These are phyloP conservation scores for Bimuria novae-zelandiae DNA, from an alignment of 2,329 filamentous ascomycete genomes.

Conservation along the genomic window DNA sequence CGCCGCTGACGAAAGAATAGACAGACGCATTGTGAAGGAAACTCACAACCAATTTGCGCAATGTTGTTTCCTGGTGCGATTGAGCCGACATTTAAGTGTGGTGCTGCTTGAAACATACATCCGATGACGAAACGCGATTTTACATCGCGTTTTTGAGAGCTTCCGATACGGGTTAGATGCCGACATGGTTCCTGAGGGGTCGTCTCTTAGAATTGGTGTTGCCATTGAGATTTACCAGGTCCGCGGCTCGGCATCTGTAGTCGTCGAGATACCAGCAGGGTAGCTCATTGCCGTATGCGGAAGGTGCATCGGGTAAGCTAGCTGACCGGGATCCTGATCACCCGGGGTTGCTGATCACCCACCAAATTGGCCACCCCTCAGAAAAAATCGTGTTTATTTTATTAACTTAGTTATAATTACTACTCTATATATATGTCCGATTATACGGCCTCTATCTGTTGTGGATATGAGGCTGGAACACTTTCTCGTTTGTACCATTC, in stretches of 20 bases:
- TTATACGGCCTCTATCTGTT: too few relatives aligned
- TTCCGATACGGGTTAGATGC: conserved; percentile 35
- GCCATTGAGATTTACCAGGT: conserved; percentile 12
- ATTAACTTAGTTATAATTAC: too few relatives aligned
- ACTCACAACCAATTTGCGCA: too few relatives aligned
- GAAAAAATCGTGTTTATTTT: too few relatives aligned
- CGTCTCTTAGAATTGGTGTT: conserved; percentile 14
- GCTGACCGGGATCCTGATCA: too few relatives aligned
- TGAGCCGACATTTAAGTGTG: too few relatives aligned
- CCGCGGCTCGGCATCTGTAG: conserved; percentile 32
- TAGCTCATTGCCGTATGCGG: conserved; percentile 32
- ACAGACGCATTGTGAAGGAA: conserved; percentile 25
- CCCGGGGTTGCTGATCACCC: too few relatives aligned
- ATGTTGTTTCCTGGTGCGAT: neutral
- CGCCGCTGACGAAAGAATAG: conserved; percentile 12
- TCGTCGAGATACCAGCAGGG: conserved; percentile 21
- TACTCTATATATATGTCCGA: too few relatives aligned
- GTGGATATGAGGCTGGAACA: too few relatives aligned
- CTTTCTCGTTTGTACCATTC: too few relatives aligned
- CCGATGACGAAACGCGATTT: conserved; percentile 9
- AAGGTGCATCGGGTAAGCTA: conserved; percentile 25
- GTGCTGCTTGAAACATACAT: neutral
- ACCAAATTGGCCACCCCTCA: too few relatives aligned
- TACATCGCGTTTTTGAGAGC: conserved; percentile 20
- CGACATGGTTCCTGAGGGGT: conserved; percentile 11